These are phyloP conservation scores for Rubia balearica DNA, from an alignment of 305 asterid genomes.

Conservation along the genomic window DNA sequence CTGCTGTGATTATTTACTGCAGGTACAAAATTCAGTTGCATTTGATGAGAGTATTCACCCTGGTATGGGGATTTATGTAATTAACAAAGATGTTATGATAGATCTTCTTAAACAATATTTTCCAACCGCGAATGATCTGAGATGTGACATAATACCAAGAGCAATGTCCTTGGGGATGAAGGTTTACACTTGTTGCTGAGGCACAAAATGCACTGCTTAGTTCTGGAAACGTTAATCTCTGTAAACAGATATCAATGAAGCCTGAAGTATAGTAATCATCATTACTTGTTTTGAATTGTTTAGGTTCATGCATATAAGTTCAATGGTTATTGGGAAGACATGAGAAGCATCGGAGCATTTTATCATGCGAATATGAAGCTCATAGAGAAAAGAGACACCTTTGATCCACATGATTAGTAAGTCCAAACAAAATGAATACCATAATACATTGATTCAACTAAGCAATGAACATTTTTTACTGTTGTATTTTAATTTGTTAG, in stretches of 20 bases:
- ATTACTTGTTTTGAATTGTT: background rate
- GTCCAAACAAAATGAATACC: conserved; percentile 12
- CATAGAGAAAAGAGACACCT: conserved; percentile 33
- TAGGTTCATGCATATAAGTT: conserved; percentile 54
- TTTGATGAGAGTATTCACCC: conserved; percentile 22
- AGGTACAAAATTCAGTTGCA: conserved; percentile 26
- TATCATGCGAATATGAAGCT: conserved; percentile 64
- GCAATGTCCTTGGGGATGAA: conserved; percentile 80
- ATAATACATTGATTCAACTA: background rate
- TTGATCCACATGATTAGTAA: conserved; percentile 34
- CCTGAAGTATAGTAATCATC: background rate
- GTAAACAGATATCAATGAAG: background rate
- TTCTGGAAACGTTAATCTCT: background rate
- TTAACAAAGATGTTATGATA: conserved; percentile 57
- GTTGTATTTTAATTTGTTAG: conserved; percentile 2
- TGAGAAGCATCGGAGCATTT: conserved; percentile 67
- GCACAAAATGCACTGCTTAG: background rate
- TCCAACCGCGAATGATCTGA: conserved; percentile 56
- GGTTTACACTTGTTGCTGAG: conserved; percentile 24
- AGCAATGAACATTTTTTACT: background rate
- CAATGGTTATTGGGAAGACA: conserved; percentile 77
- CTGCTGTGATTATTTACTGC: conserved; percentile 16
- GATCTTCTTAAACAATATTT: conserved; percentile 53
- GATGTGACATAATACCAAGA: conserved; percentile 55
- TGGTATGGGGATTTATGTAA: conserved; percentile 76